Conservation (phyloP, 169 alveolate species). For the Plasmodium inui region DNA sequence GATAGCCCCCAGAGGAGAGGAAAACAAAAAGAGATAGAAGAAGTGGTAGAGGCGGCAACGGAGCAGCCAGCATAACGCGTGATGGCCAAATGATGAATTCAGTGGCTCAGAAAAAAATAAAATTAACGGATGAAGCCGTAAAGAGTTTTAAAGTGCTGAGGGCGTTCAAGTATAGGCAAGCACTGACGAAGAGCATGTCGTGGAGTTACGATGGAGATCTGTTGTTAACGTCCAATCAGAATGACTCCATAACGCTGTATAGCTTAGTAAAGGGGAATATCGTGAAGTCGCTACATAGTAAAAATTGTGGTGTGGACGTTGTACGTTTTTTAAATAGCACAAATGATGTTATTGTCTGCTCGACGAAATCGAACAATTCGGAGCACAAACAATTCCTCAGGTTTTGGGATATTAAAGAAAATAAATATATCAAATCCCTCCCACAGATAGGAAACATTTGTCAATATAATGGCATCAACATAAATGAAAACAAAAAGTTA, state of each 20-base stretch:
- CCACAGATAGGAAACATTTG: conserved; percentile 70
- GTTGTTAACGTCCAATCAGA: conserved; percentile 46
- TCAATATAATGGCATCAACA: conserved; percentile 47
- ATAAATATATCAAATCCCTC: conserved; percentile 55
- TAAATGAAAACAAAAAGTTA: conserved; percentile 45
- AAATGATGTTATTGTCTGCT: conserved; percentile 55
- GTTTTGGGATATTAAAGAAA: conserved; percentile 67
- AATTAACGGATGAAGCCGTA: conserved; percentile 51
- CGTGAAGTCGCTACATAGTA: conserved; percentile 48
- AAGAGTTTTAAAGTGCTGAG: conserved; percentile 38
- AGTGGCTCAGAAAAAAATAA: conserved; percentile 38
- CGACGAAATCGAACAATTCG: conserved; percentile 49
- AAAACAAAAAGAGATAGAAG: background rate
- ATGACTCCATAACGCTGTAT: conserved; percentile 55
- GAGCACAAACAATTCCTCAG: conserved; percentile 67
- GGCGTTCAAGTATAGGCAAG: conserved; percentile 54
- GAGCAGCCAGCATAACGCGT: background rate
- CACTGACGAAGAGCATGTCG: conserved; percentile 39
- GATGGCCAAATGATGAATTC: conserved; percentile 19
- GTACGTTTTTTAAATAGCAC: conserved; percentile 36
- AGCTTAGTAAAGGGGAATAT: conserved; percentile 37
- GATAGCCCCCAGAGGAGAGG: background rate
- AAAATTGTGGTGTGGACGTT: conserved; percentile 70
- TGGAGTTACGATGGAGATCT: conserved; percentile 62
- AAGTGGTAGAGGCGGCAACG: background rate